A percentile compares a stretch with the other conserved stretches of the same genome.
Evolutionary conservation across 2,329 filamentous ascomycete genomes (phyloP).

Genomic region (Akanthomyces dipterigenus): DNA sequence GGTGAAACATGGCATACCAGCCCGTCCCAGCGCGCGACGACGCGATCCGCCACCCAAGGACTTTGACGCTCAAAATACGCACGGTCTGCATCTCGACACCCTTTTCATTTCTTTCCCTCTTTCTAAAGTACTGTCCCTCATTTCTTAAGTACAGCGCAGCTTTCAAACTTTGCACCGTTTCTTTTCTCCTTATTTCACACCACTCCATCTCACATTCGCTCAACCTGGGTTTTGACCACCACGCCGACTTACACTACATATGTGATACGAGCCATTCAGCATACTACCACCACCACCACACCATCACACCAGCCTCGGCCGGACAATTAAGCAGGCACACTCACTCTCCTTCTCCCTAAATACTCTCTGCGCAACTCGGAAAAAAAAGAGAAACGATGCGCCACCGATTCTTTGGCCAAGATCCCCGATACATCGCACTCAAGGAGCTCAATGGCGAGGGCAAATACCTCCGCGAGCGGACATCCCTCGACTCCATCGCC

Average conservation of each 20-base stretch:
- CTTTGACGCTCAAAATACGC: too few species aligned
- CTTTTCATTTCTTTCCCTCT: not conserved
- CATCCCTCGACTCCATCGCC: not conserved
- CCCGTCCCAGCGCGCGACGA: too few species aligned
- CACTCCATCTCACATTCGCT: too few species aligned
- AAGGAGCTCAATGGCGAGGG: conserved; percentile 3
- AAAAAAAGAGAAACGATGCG: not conserved
- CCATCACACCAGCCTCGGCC: not conserved
- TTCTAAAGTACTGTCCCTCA: not conserved
- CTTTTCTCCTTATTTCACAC: not conserved
- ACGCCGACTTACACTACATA: not conserved
- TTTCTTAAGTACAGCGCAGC: not conserved
- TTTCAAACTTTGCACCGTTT: too few species aligned
- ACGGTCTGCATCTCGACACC: too few species aligned
- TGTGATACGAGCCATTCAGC: not conserved
- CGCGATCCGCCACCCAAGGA: too few species aligned
- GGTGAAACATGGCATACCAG: too few species aligned
- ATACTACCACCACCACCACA: not conserved
- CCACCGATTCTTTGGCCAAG: not conserved
- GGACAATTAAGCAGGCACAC: too few species aligned
- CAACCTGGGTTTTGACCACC: not conserved
- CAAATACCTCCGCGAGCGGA: not conserved
- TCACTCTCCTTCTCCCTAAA: not conserved
- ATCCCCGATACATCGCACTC: conserved; percentile 7
- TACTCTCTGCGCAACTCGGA: not conserved